A percentile compares a stretch with the other conserved stretches of the same genome.
Conservation (phyloP, 139 green algal species). For the Micractinium sp. region DNA sequence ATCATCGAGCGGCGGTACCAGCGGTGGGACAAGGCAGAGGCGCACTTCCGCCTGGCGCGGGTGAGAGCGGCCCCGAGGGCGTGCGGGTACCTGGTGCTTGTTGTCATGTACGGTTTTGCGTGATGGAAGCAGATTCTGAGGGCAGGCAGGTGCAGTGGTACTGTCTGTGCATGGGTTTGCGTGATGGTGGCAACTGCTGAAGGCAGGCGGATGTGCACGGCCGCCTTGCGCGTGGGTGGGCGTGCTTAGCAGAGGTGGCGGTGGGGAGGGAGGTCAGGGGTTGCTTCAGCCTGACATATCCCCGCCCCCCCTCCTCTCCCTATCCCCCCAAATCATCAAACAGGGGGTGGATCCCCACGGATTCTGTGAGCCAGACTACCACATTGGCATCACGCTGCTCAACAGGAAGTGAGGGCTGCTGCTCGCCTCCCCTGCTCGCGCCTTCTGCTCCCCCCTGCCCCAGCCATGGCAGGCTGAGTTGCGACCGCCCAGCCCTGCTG, state of each 20-base stretch:
- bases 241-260: background rate
- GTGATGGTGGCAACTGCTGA: background rate
- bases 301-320: background rate
- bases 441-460: background rate
- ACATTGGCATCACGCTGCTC: slow-evolving; percentile 69
- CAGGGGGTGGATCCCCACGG: slow-evolving; percentile 61
- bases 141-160: no score
- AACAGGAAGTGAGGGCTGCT: slow-evolving; percentile 17
- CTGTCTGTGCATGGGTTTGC: background rate
- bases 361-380: slow-evolving; percentile 84
- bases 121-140: background rate
- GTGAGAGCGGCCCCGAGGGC: background rate
- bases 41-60: slow-evolving; percentile 59
- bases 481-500: no score
- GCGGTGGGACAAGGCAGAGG: slow-evolving; percentile 54
- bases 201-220: background rate
- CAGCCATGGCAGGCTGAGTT: background rate
- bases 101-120: background rate
- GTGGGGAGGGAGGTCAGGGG: background rate
- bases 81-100: no score
- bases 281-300: background rate
- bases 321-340: background rate
- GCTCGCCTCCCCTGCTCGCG: background rate
- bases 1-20: slow-evolving; percentile 67
- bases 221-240: background rate